phyloP scores from a whole-genome alignment of 768 basidiomycete species.

The Terana coerulea region DNA sequence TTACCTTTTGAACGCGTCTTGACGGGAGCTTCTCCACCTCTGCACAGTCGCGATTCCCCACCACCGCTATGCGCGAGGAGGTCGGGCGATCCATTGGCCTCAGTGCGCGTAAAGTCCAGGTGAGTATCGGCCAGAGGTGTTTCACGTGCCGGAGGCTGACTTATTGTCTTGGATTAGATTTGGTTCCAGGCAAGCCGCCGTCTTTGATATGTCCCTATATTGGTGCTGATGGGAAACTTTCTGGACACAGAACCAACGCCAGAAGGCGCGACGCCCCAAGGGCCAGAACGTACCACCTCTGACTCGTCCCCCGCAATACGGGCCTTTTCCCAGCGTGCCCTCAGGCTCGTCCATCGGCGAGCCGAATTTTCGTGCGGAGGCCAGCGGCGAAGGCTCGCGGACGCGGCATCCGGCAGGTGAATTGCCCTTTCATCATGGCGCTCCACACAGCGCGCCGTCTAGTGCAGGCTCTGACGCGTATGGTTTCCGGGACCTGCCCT shows the following conservation, averaged over 20 bases:
- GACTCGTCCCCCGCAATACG: conserved; percentile 57
- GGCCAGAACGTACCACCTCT: conserved; percentile 52
- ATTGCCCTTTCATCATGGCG: conserved; percentile 12
- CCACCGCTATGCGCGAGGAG: conserved; percentile 83
- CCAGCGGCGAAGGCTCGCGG: conserved; percentile 9
- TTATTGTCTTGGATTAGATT: conserved; percentile 45
- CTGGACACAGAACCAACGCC: conserved; percentile 70
- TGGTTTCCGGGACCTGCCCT: conserved; percentile 16
- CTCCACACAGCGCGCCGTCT: conserved; percentile 14
- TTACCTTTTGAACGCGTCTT: background rate
- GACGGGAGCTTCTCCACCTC: background rate
- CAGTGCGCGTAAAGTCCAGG: conserved; percentile 89
- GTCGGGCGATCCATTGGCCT: conserved; percentile 85
- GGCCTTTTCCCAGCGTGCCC: conserved; percentile 50
- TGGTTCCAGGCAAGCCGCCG: conserved; percentile 73
- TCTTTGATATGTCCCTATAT: conserved; percentile 7
- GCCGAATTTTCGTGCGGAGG: conserved; percentile 7
- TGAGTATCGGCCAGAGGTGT: conserved; percentile 38
- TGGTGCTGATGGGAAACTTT: conserved; percentile 15
- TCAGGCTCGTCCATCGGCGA: conserved; percentile 16
- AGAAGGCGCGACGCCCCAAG: conserved; percentile 78
- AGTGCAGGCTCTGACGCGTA: conserved; percentile 17
- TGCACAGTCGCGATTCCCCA: conserved; percentile 79
- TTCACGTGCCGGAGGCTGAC: background rate
- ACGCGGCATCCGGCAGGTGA: conserved; percentile 8